phyloP scores from a whole-genome alignment of 805 yeast species.

The Wickerhamomyces queroliae region DNA sequence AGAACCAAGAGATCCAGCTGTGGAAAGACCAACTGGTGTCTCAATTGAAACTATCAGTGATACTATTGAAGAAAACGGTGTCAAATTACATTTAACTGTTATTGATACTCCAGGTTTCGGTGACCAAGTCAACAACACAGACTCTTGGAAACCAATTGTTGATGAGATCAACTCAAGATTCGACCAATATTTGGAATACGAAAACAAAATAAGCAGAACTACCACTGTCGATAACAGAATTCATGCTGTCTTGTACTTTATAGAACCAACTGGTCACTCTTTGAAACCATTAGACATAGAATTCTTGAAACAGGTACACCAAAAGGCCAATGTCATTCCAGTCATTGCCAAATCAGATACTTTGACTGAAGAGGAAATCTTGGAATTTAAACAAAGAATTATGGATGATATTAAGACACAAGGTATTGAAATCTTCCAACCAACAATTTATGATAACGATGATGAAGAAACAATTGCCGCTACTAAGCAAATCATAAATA shows the following conservation, averaged over 20 bases:
- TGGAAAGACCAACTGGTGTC: constrained; percentile 41
- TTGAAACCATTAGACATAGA: constrained; percentile 84
- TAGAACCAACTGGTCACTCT: constrained; percentile 96
- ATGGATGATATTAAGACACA: constrained; percentile 71
- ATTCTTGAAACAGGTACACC: constrained; percentile 82
- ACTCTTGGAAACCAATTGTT: constrained; percentile 85
- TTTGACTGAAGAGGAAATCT: constrained; percentile 79
- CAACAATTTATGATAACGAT: constrained; percentile 71
- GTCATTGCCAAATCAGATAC: constrained; percentile 94
- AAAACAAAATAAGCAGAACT: constrained; percentile 74
- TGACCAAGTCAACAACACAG: constrained; percentile 74
- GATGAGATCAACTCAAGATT: constrained; percentile 84
- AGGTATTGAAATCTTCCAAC: constrained; percentile 70
- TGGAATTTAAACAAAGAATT: constrained; percentile 69
- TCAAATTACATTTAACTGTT: constrained; percentile 75
- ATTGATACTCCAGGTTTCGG: constrained; percentile 95
- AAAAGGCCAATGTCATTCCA: constrained; percentile 90
- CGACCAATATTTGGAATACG: constrained; percentile 84
- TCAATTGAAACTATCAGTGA: constrained; percentile 55
- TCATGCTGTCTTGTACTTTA: constrained; percentile 89
- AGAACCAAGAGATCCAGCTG: constrained; percentile 33
- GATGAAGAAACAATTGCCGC: constrained; percentile 76
- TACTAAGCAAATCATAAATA: constrained; percentile 59
- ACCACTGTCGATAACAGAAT: constrained; percentile 73
- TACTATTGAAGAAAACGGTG: constrained; percentile 91